Evolutionary conservation across 768 basidiomycete species (phyloP).

Genomic region (Glaciozyma antarctica): DNA sequence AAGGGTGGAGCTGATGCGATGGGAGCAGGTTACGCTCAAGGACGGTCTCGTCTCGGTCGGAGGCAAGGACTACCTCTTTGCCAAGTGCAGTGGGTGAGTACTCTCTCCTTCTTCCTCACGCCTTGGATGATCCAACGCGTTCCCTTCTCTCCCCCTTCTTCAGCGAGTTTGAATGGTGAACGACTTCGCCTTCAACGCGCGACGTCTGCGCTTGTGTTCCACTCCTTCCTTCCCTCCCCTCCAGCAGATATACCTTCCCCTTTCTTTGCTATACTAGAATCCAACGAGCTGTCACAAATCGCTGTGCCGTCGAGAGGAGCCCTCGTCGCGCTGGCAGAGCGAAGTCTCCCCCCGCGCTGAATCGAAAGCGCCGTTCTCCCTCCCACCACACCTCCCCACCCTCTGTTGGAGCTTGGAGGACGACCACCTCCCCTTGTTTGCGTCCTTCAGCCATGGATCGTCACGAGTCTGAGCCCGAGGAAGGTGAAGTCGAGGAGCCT

Average conservation of each 20-base stretch:
- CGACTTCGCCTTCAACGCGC: neutral
- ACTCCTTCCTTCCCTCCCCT: too few relatives aligned
- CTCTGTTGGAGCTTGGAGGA: too few relatives aligned
- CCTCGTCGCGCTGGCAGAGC: too few relatives aligned
- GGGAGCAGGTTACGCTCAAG: slow-evolving; percentile 63
- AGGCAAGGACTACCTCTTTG: slow-evolving; percentile 93
- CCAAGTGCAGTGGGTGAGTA: slow-evolving; percentile 87
- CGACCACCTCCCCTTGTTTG: neutral
- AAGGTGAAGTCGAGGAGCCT: neutral
- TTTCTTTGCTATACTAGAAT: too few relatives aligned
- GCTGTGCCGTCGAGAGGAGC: too few relatives aligned
- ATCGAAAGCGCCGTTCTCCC: too few relatives aligned
- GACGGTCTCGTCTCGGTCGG: slow-evolving; percentile 97
- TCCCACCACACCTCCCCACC: too few relatives aligned
- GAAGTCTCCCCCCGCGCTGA: too few relatives aligned
- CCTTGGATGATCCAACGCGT: neutral
- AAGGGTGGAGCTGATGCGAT: neutral
- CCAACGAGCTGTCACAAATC: too few relatives aligned
- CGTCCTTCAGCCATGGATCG: neutral
- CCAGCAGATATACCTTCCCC: too few relatives aligned
- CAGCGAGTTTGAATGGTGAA: slow-evolving; percentile 38
- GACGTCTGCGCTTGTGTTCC: neutral
- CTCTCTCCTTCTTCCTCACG: neutral
- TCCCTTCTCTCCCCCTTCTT: neutral
- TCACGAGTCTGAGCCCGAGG: neutral